Base-by-base conservation (phyloP, 164 flowering plant genomes). In the Stephania cephalantha region DNA sequence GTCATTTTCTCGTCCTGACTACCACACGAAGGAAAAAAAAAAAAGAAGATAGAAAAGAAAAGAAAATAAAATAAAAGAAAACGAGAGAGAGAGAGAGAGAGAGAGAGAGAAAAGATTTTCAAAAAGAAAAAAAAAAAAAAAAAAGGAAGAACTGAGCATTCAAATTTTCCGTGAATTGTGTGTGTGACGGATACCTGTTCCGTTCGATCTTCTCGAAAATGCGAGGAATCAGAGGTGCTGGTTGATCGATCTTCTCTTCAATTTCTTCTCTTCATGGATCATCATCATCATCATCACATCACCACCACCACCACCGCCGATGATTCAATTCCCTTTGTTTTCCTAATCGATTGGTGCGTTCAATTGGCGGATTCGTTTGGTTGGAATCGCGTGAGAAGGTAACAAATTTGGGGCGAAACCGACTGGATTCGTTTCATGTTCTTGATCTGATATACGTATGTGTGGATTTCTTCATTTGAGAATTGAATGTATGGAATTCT, bases 151-250 rank as follows among this genome's bases (percentile, higher is more conserved):
- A 69, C n/a, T 69, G 1, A 3, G 15, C 20, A 9, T 42, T 44
- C 46, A 13, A 66, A 65, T 64, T 71, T 48, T 71, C 74, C 74
- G 74, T 76, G 74, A 74, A 63, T 52, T 71, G 29, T 25, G 25
- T 25, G 25, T 35, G 42, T 46, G 52, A 69, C 46, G 25, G 31
- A 10, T 7, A 58, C 7, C 13, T 58, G n/a, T 2, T 58, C 22
- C n/a, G 18, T 58, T 58, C 64, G 18, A 58, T 31, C 48, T 45
- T 73, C 70, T 61, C 45, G 70, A 74, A 64, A 64, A 74, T 78
- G 74, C 71, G 74, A 42, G 77, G 74, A 74, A 70, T 78, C 65
- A 69, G 46, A 53, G 79, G 75, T 73, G 79, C 75, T 68, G 74
- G 74, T 78, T 78, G 71, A 78, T 74, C 48, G 31, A 2, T 73